Conservation (phyloP, 129 eudicot species). For the Escallonia rubra region DNA sequence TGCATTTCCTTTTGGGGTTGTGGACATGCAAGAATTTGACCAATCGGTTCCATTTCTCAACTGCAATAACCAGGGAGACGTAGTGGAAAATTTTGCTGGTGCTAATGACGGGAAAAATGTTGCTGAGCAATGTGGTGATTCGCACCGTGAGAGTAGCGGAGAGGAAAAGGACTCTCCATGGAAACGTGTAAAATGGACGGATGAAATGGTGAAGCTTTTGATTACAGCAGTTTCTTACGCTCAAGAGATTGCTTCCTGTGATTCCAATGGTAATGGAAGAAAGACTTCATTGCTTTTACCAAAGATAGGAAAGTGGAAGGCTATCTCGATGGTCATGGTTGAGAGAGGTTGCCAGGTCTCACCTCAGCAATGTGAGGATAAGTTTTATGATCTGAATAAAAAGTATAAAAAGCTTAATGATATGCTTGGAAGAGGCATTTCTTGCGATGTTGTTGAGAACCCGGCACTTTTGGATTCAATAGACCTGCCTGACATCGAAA, state of each 20-base stretch:
- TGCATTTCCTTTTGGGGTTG: too few species aligned
- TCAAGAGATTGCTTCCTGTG: background rate
- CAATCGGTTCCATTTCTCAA: too few species aligned
- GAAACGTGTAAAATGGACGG: conserved; percentile 9
- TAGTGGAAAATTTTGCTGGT: background rate
- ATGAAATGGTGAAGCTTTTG: conserved; percentile 19
- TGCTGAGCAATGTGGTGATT: background rate
- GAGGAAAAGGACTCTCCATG: background rate
- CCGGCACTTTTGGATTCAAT: background rate
- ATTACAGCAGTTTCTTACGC: conserved; percentile 1
- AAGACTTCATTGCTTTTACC: background rate
- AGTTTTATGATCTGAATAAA: background rate
- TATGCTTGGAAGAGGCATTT: background rate
- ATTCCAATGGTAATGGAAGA: background rate
- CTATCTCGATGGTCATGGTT: conserved; percentile 1
- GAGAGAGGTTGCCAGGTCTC: conserved; percentile 5
- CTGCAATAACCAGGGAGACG: too few species aligned
- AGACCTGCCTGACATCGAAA: background rate
- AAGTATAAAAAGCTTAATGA: background rate
- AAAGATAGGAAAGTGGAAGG: background rate
- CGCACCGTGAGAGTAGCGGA: background rate
- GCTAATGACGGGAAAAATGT: background rate
- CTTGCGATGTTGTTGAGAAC: background rate
- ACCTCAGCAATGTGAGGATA: conserved; percentile 2
- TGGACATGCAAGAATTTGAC: too few species aligned